Conservation (phyloP, 2,329 filamentous ascomycete genomes). For the Chaetomiaceae sp. region DNA sequence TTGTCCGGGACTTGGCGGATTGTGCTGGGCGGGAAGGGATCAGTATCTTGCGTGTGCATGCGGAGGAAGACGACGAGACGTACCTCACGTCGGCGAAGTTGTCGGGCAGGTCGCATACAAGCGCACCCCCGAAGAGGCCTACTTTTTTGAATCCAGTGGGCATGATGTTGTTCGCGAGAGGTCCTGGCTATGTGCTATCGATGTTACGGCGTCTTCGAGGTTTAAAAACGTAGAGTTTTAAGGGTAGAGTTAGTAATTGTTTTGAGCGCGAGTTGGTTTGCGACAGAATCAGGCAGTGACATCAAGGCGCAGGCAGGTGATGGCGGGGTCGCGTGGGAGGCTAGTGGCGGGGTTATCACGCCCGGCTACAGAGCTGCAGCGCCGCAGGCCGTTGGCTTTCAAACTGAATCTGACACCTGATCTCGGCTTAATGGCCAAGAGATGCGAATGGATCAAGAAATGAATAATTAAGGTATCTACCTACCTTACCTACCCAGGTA, state of each 20-base stretch:
- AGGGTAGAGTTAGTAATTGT: background rate
- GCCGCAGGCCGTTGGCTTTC: slow-evolving; percentile 1
- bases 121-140: slow-evolving; percentile 68
- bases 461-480: too few species aligned
- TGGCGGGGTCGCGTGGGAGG: slow-evolving; percentile 12
- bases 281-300: slow-evolving; percentile 12
- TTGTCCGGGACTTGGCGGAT: slow-evolving; percentile 76
- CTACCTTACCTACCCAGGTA: too few species aligned
- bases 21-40: slow-evolving; percentile 44
- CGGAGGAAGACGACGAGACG: slow-evolving; percentile 16
- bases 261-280: slow-evolving; percentile 10
- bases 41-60: background rate
- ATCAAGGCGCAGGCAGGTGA: slow-evolving; percentile 5
- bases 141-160: slow-evolving; percentile 51
- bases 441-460: too few species aligned
- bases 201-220: background rate
- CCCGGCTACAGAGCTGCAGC: background rate
- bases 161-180: slow-evolving; percentile 1
- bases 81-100: slow-evolving; percentile 72
- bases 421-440: too few species aligned
- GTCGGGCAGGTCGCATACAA: slow-evolving; percentile 62
- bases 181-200: background rate
- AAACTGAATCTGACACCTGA: background rate
- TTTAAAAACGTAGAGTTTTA: background rate
- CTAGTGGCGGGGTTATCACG: slow-evolving; percentile 2